phyloP scores from a whole-genome alignment of 2,329 filamentous ascomycete genomes.

The Botryotinia calthae region DNA sequence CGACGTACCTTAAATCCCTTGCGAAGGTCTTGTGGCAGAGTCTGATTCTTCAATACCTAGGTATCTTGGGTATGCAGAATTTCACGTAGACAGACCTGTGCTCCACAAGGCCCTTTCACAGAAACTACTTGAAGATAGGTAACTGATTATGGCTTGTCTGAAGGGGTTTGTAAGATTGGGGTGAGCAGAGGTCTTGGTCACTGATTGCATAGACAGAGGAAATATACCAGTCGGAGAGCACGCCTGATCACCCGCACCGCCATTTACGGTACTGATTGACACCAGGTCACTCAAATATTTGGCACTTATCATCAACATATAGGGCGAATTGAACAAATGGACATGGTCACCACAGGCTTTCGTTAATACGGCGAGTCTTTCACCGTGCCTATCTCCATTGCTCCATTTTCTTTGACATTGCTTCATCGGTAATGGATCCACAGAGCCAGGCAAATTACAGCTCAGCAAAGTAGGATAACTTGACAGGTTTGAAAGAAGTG shows the following conservation, averaged over 20 bases:
- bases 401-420: neutral
- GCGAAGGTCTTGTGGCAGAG: neutral
- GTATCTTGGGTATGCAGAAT: slow-evolving; percentile 9
- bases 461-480: neutral
- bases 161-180: neutral
- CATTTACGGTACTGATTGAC: neutral
- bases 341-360: neutral
- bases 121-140: neutral
- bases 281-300: neutral
- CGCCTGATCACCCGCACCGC: neutral
- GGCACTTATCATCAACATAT: neutral
- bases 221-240: neutral
- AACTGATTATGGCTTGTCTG: neutral
- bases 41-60: neutral
- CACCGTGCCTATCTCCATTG: neutral
- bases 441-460: neutral
- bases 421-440: neutral
- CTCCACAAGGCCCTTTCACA: neutral
- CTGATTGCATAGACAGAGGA: slow-evolving; percentile 6
- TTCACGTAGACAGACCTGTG: neutral
- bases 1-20: neutral
- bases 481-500: neutral
- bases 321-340: neutral
- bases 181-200: neutral
- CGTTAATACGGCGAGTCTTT: neutral